A percentile compares a stretch with the other conserved stretches of the same genome.
Evolutionary conservation across 2,329 filamentous ascomycete species (phyloP).

Genomic region (Colletotrichum spinosum): DNA sequence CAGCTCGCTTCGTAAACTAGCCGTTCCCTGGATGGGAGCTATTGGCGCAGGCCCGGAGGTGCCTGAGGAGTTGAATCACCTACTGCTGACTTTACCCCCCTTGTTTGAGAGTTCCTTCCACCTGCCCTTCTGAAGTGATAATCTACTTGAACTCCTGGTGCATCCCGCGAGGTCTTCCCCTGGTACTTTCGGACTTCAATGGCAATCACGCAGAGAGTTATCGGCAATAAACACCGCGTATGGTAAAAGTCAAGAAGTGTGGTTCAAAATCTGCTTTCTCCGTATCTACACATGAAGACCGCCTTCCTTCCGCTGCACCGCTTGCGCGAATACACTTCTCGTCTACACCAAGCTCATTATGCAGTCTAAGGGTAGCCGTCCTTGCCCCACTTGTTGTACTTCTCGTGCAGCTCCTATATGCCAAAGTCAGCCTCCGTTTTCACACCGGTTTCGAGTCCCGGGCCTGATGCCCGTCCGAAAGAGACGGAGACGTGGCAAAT

Average conservation of each 20-base stretch:
- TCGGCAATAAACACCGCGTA: too few relatives aligned
- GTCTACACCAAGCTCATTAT: slow-evolving; percentile 27
- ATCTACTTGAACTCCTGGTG: too few relatives aligned
- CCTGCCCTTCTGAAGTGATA: too few relatives aligned
- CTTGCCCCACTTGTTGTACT: slow-evolving; percentile 99
- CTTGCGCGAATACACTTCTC: slow-evolving; percentile 17
- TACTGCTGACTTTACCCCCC: too few relatives aligned
- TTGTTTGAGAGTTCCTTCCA: too few relatives aligned
- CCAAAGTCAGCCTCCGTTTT: slow-evolving; percentile 26
- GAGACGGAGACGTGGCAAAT: not conserved
- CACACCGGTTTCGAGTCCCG: not conserved
- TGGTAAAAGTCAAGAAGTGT: slow-evolving; percentile 8
- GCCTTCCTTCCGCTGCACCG: slow-evolving; percentile 21
- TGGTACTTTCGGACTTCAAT: too few relatives aligned
- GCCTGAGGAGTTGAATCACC: not conserved
- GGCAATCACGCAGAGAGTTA: too few relatives aligned
- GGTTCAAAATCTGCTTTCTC: slow-evolving; percentile 30
- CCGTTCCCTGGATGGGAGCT: not conserved
- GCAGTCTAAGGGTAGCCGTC: slow-evolving; percentile 77
- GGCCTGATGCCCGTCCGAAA: not conserved
- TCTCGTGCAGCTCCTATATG: slow-evolving; percentile 85
- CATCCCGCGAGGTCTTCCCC: too few relatives aligned
- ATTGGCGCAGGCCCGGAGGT: slow-evolving; percentile 12
- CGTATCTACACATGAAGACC: slow-evolving; percentile 38
- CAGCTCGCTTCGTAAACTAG: slow-evolving; percentile 51